A percentile compares a stretch with the other conserved stretches of the same genome.
phyloP scores from a whole-genome alignment of 2,329 filamentous ascomycete genomes.

The Xylaria digitata region DNA sequence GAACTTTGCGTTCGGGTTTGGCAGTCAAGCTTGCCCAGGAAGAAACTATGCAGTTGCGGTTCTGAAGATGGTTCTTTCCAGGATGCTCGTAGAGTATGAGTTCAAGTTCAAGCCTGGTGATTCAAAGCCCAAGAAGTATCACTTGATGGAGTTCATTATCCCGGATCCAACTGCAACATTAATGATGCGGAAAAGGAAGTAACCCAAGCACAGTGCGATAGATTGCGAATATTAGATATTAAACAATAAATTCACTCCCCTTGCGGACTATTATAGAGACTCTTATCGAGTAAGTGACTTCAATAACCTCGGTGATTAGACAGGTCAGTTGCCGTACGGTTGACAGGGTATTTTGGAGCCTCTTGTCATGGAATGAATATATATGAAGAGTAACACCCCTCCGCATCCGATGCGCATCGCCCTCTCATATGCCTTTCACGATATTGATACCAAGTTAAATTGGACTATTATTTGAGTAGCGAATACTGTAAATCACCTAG shows the following conservation, averaged over 20 bases:
- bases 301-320: no score
- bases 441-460: no score
- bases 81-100: slow-evolving; percentile 15
- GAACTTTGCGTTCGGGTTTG: slow-evolving; percentile 23
- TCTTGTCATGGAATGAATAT: no score
- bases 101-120: slow-evolving; percentile 22
- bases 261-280: no score
- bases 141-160: slow-evolving; percentile 26
- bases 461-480: no score
- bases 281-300: no score
- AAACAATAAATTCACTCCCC: neutral
- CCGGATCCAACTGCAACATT: slow-evolving; percentile 18
- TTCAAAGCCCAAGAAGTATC: slow-evolving; percentile 10
- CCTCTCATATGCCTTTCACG: no score
- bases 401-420: no score
- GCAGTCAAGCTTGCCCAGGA: slow-evolving; percentile 19
- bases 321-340: no score
- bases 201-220: neutral
- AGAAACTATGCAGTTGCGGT: slow-evolving; percentile 11
- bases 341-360: no score
- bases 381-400: no score
- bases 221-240: neutral
- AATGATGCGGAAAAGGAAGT: slow-evolving; percentile 24
- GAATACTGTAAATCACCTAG: no score
- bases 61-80: slow-evolving; percentile 14